These are phyloP conservation scores for Pseudogymnoascus pannorum DNA, from an alignment of 2,329 filamentous ascomycete genomes.

Conservation along the genomic window DNA sequence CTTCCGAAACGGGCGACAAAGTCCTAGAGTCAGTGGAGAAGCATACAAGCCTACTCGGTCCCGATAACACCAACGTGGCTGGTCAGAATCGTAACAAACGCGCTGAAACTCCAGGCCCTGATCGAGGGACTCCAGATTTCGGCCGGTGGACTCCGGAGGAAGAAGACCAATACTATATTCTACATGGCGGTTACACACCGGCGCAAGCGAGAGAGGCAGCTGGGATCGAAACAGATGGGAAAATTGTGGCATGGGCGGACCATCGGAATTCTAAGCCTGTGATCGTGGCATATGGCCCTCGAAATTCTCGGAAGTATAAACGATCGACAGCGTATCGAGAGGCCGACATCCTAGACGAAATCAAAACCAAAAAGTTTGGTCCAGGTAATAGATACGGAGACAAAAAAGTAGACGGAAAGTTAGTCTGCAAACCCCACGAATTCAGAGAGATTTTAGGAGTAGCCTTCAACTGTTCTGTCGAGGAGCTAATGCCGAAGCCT, in stretches of 20 bases:
- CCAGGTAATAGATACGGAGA: neutral
- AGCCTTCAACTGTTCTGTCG: constrained; percentile 2
- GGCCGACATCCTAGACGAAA: neutral
- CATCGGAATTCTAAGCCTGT: constrained; percentile 1
- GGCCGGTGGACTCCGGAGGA: neutral
- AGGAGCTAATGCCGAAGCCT: neutral
- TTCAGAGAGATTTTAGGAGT: constrained; percentile 5
- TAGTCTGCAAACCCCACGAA: neutral
- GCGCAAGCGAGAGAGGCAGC: neutral
- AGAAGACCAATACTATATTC: neutral
- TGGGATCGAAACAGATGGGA: neutral
- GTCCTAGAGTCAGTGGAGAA: too few relatives aligned
- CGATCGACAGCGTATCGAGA: neutral
- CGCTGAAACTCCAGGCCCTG: too few relatives aligned
- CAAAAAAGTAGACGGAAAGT: neutral
- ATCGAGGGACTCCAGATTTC: neutral
- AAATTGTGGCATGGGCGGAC: constrained; percentile 9
- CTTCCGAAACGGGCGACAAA: too few relatives aligned
- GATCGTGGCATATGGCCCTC: constrained; percentile 9
- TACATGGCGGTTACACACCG: too few relatives aligned
- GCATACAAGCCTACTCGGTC: too few relatives aligned
- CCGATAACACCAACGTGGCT: too few relatives aligned
- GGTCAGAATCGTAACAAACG: too few relatives aligned
- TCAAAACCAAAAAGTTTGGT: neutral
- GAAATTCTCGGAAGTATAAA: constrained; percentile 10